Base-by-base conservation (phyloP, 352 stramenopile species). In the Globisporangium splendens region DNA sequence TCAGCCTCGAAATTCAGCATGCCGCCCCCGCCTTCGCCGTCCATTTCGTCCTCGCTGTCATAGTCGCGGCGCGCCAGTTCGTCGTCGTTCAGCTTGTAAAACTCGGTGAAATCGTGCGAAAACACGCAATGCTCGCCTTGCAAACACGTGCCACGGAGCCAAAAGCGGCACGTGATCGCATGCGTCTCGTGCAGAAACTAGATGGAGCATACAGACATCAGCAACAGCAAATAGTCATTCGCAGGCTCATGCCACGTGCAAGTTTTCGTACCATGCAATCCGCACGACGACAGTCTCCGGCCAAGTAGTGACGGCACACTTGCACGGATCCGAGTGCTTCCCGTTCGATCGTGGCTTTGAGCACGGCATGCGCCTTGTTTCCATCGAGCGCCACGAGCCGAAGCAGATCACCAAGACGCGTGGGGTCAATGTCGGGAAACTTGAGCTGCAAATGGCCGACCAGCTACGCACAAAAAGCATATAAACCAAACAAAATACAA, bases 181-280 rank as follows among this genome's bases (percentile, higher is more conserved):
- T 93, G 65, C 51, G 85, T 95, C 59, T 93, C 82, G 59, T 95
- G 85, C 39, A 95, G 61, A 70, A 95, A 95, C 85, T 94, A 62
- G 11, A 10, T 35, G 28, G 59, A 50, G 49, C 59, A 71, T 20
- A 13, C 22, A 50, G 3, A 8, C 28, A 35, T 35, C 28, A 35
- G 7, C 28, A 58, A 18, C 8, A 8, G 6, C 24, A 69, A 61
- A 8, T 8, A 35, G 28, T 35, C 5, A 35, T 35, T 35, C 28
- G 28, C 28, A 35, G 28, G 28, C 28, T 11, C 28, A 35, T 31
- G 5, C 5, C 28, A 35, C 28, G 28, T 20, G 43, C 46, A 65
- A 72, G 52, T 50, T 51, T 51, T 51, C 20, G n/a, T 65, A 92
- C 85, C 85, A 91, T 92, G 70, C 85, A 95, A 57, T 95, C 85